phyloP scores from a whole-genome alignment of 371 early-diverging fungal genomes.

The Batrachochytrium dendrobatidis region DNA sequence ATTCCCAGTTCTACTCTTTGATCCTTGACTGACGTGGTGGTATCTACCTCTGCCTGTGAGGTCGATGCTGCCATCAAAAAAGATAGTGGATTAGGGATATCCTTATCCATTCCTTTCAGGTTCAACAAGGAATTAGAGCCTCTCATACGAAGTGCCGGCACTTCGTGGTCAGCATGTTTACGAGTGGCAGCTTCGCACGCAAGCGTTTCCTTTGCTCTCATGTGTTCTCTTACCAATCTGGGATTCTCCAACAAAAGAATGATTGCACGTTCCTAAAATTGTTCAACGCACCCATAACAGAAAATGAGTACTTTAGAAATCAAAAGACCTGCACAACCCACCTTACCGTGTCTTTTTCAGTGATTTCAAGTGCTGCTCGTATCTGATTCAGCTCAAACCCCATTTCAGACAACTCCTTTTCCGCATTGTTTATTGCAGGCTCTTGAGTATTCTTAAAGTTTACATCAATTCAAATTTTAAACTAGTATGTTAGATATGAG shows the following conservation, averaged over 20 bases:
- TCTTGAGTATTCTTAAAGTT: no score
- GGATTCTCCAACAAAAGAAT: slow-evolving; percentile 55
- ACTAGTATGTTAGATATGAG: no score
- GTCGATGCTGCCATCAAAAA: no score
- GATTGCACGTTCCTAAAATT: slow-evolving; percentile 52
- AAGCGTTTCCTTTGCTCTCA: slow-evolving; percentile 17
- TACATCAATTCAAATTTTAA: no score
- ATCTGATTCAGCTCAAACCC: slow-evolving; percentile 62
- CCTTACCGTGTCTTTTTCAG: slow-evolving; percentile 46
- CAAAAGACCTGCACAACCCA: not conserved
- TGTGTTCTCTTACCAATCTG: slow-evolving; percentile 40
- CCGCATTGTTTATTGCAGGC: slow-evolving; percentile 31
- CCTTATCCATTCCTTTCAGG: no score
- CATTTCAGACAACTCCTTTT: slow-evolving; percentile 56
- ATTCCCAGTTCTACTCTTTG: no score
- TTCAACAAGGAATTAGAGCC: no score
- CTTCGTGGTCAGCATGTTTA: not conserved
- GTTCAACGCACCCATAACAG: not conserved
- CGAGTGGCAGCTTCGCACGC: not conserved
- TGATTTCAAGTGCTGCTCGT: slow-evolving; percentile 49
- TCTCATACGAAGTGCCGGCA: no score
- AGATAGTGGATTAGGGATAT: no score
- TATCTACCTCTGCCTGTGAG: no score
- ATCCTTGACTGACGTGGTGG: no score
- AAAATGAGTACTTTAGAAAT: not conserved